These are phyloP conservation scores for Botrytis fragariae DNA, from an alignment of 2,329 filamentous ascomycete species.

Conservation along the genomic window DNA sequence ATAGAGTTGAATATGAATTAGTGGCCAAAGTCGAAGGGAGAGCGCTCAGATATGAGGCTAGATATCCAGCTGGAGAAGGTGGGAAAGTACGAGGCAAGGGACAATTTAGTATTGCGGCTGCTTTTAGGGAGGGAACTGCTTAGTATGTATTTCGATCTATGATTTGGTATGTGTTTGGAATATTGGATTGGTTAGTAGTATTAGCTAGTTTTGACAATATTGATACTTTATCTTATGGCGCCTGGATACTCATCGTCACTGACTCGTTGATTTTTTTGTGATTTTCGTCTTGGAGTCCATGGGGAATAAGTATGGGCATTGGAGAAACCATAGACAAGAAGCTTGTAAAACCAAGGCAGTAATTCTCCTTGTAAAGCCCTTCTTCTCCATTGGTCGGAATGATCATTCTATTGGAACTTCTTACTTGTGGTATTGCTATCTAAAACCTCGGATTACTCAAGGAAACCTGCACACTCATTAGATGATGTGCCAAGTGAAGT, in stretches of 20 bases:
- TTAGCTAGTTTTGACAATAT: neutral
- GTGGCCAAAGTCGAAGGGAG: conserved; percentile 27
- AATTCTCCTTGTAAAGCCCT: neutral
- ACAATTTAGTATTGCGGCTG: conserved; percentile 29
- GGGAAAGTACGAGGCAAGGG: conserved; percentile 4
- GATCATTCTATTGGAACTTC: neutral
- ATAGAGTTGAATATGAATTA: conserved; percentile 27
- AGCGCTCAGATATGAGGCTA: conserved; percentile 27
- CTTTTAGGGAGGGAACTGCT: conserved; percentile 25
- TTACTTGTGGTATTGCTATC: neutral
- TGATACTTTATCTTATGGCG: neutral
- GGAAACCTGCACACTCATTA: neutral
- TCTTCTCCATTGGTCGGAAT: neutral
- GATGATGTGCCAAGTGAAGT: neutral
- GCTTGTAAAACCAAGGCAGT: neutral
- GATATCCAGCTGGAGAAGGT: conserved; percentile 21
- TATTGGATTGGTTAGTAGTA: neutral
- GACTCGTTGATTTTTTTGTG: neutral
- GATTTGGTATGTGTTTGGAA: neutral
- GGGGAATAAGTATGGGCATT: neutral
- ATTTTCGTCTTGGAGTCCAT: neutral
- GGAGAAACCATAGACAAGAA: neutral
- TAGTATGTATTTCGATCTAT: neutral
- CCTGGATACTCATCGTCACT: neutral
- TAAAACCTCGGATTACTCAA: neutral